Base-by-base conservation (phyloP, 441 rosid species). In the Gossypium schwendimanii region DNA sequence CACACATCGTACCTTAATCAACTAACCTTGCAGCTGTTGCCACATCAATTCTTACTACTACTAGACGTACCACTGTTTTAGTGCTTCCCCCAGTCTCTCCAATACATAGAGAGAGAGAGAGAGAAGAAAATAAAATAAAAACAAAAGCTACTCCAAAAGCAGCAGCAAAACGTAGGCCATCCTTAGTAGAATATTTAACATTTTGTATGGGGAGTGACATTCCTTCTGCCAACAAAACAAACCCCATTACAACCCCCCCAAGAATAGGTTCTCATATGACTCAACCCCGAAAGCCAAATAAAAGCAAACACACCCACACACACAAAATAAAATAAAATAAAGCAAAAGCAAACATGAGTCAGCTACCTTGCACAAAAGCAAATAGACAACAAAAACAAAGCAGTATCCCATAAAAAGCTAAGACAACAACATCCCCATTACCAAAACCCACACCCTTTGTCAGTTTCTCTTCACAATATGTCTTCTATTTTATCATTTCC, bases 401-500 rank as follows among this genome's bases (percentile, higher is more conserved):
- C 63, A 47, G 50, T 63, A 69, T 61, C 73, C 63, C 71, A 59
- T 23, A 74, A 78, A 74, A 78, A 76, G 66, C 64, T 57, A 65
- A 52, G 28, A 21, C 71, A 49, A 71, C 57, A 60, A 24, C 65
- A 36, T 77, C 26, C 39, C 59, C 65, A 44, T 53, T 7, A 26
- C 41, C 71, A 5, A 21, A 41, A 8, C 41, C 12, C 45, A 33
- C 64, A 2, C 17, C 23, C 21, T 15, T 28, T 8, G 45, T 47
- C 33, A 68, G 45, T 7, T 53, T 12, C 62, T 24, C 17, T 74
- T 76, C 69, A 83, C 76, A 67, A 75, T 70, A 75, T 76, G 63
- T 17, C 70, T 59, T 26, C 78, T 18, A 82, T 49, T 73, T 70
- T 76, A 31, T 75, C 87, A 77, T 53, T 80, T 52, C 79, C 96